A percentile compares a stretch with the other conserved stretches of the same genome.
These are phyloP conservation scores for Sarocladium kiliense DNA, from an alignment of 2,329 filamentous ascomycete genomes.

Conservation along the genomic window DNA sequence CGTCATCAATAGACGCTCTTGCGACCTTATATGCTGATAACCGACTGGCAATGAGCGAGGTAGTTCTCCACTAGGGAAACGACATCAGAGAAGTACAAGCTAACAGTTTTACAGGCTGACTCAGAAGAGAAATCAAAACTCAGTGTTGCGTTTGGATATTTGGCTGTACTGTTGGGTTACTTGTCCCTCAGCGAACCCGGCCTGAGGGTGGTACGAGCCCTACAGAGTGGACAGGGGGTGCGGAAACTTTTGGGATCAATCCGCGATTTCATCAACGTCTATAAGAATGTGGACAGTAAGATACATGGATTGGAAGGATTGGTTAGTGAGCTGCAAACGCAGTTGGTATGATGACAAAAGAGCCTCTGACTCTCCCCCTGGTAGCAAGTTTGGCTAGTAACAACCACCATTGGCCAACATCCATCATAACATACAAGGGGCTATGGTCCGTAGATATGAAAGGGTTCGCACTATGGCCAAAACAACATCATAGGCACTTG, in stretches of 20 bases:
- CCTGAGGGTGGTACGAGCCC: constrained; percentile 35
- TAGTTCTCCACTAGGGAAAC: constrained; percentile 34
- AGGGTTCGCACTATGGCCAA: too few relatives aligned
- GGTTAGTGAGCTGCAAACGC: constrained; percentile 28
- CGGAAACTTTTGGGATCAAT: constrained; percentile 45
- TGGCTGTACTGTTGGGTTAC: constrained; percentile 79
- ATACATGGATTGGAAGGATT: constrained; percentile 32
- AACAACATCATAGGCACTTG: too few relatives aligned
- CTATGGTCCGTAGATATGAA: too few relatives aligned
- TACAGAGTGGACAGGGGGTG: constrained; percentile 38
- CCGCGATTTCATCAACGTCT: constrained; percentile 48
- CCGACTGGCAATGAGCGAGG: constrained; percentile 61
- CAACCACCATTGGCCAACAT: too few relatives aligned
- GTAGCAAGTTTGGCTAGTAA: too few relatives aligned
- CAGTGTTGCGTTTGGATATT: constrained; percentile 81
- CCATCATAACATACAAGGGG: too few relatives aligned
- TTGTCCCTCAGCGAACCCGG: constrained; percentile 56
- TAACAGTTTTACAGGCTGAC: constrained; percentile 47
- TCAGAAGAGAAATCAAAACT: constrained; percentile 70
- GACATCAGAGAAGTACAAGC: not conserved
- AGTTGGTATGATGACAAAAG: not conserved
- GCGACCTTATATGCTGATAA: constrained; percentile 64
- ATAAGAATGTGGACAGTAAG: constrained; percentile 43
- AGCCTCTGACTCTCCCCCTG: not conserved
- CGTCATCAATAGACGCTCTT: constrained; percentile 50